phyloP scores from a whole-genome alignment of 2,329 filamentous ascomycete species.

The Hypoxylon rubiginosum region DNA sequence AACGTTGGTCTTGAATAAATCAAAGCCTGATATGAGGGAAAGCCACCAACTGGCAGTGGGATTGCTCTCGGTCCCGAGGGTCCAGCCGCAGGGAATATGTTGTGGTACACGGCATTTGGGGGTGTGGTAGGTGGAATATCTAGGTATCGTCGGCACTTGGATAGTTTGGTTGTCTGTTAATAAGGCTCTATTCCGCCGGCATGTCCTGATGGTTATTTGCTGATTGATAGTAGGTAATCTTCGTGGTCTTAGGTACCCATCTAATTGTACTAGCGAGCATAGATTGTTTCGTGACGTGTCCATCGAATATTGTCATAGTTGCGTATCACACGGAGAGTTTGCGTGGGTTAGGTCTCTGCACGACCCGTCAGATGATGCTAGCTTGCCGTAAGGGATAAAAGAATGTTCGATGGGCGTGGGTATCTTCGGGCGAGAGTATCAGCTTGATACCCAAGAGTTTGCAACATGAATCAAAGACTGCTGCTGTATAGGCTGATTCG shows the following conservation, averaged over 20 bases:
- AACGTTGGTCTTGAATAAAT: not conserved
- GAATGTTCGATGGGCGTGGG: not conserved
- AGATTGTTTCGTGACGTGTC: slow-evolving; percentile 3
- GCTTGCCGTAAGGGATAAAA: slow-evolving; percentile 6
- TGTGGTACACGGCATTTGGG: not conserved
- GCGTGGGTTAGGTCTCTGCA: slow-evolving; percentile 10
- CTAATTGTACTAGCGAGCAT: not conserved
- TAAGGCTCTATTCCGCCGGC: not conserved
- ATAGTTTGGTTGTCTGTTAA: not conserved
- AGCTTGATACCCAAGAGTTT: not conserved
- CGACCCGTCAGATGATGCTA: slow-evolving; percentile 10
- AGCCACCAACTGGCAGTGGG: not conserved
- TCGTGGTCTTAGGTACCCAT: not conserved
- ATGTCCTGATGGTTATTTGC: not conserved
- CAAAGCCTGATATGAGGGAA: not conserved
- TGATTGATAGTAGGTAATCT: not conserved
- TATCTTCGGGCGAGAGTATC: too few species aligned
- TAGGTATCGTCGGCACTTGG: not conserved
- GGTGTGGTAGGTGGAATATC: not conserved
- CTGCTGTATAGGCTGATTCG: not conserved
- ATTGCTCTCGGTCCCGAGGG: slow-evolving; percentile 2
- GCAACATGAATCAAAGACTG: not conserved
- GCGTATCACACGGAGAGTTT: slow-evolving; percentile 1
- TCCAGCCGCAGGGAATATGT: not conserved
- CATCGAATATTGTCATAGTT: not conserved